Evolutionary conservation across 2,329 filamentous ascomycete species (phyloP).

Genomic region (Pseudocercospora ulei): DNA sequence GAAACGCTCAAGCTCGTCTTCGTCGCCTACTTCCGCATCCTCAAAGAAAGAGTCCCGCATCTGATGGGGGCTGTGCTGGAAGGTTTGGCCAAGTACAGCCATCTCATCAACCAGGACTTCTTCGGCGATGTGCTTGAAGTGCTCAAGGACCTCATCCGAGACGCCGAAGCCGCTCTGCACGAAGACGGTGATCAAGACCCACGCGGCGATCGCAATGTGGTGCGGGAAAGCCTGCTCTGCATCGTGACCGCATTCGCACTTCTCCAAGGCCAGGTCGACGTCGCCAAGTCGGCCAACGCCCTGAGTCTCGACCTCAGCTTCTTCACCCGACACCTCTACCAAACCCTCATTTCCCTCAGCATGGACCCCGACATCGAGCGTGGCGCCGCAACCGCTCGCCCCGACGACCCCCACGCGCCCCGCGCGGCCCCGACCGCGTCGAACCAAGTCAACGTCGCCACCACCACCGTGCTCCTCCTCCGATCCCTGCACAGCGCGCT

Average conservation of each 20-base stretch:
- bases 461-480: constrained; percentile 82
- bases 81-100: constrained; percentile 83
- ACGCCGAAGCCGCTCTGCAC: constrained; percentile 48
- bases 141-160: constrained; percentile 78
- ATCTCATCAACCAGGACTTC: constrained; percentile 98
- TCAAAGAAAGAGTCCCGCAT: constrained; percentile 69
- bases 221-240: constrained; percentile 81
- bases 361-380: constrained; percentile 80
- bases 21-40: constrained; percentile 83
- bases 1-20: constrained; percentile 96
- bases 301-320: constrained; percentile 87
- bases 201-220: constrained; percentile 55
- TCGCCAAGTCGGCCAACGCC: constrained; percentile 67
- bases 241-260: constrained; percentile 96
- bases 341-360: constrained; percentile 66
- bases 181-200: constrained; percentile 40
- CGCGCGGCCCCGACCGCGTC: constrained; percentile 41
- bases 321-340: constrained; percentile 91
- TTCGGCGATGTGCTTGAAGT: constrained; percentile 94
- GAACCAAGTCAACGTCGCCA: constrained; percentile 82
- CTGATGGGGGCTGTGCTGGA: constrained; percentile 97
- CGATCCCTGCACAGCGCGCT: constrained; percentile 75
- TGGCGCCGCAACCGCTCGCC: constrained; percentile 61
- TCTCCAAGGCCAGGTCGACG: constrained; percentile 76
- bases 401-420: constrained; percentile 45